Evolutionary conservation across 2,329 filamentous ascomycete genomes (phyloP).

Genomic region (Lecanoromycetidae sp.): DNA sequence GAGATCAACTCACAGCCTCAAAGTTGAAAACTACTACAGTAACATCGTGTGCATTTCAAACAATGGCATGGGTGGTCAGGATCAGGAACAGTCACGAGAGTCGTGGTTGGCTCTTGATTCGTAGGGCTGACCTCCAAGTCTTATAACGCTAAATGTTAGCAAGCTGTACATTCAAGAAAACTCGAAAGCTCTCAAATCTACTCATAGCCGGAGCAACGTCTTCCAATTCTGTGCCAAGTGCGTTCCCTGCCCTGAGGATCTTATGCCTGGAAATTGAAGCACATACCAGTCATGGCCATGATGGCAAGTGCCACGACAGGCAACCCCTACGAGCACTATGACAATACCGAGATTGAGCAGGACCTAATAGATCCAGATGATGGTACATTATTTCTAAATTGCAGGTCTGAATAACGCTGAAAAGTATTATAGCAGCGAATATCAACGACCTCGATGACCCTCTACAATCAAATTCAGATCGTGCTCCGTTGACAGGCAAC

Average conservation of each 20-base stretch:
- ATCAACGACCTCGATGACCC: slow-evolving; percentile 82
- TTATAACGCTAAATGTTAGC: no score
- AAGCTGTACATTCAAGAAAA: not conserved
- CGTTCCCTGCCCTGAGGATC: not conserved
- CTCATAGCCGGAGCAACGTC: not conserved
- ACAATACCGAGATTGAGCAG: slow-evolving; percentile 51
- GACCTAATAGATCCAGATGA: slow-evolving; percentile 71
- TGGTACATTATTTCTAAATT: slow-evolving; percentile 35
- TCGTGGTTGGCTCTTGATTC: no score
- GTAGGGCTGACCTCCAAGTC: slow-evolving; percentile 1
- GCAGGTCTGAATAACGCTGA: not conserved
- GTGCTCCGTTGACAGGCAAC: slow-evolving; percentile 71
- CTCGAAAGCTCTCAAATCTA: no score
- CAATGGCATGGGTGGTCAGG: no score
- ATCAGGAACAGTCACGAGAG: no score
- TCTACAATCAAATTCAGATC: slow-evolving; percentile 54
- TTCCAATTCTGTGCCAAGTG: not conserved
- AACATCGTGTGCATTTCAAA: no score
- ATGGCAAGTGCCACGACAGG: slow-evolving; percentile 26
- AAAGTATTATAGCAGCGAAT: slow-evolving; percentile 4
- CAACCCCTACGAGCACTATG: slow-evolving; percentile 46
- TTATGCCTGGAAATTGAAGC: not conserved
- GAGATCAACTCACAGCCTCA: no score
- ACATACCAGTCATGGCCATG: slow-evolving; percentile 20
- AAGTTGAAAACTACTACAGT: no score